Conservation (phyloP, 805 yeast species). For the Torulaspora gathmanii region DNA sequence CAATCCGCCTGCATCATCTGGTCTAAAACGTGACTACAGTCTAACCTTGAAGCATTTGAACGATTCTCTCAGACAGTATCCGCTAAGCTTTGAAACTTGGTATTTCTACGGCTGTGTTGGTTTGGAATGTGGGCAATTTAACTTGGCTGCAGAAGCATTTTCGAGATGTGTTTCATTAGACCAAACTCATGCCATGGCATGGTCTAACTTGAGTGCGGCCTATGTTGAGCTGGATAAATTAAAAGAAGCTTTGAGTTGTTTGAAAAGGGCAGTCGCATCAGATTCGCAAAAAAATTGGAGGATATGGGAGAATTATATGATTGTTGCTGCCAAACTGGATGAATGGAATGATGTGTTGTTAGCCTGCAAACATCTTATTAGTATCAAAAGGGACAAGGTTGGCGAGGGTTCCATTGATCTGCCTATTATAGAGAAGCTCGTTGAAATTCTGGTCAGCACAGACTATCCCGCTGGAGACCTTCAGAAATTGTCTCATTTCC, state of each 20-base stretch:
- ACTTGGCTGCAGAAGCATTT: conserved; percentile 84
- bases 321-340: conserved; percentile 74
- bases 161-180: conserved; percentile 85
- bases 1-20: conserved; percentile 55
- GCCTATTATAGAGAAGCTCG: conserved; percentile 68
- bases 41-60: conserved; percentile 61
- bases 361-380: conserved; percentile 64
- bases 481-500: conserved; percentile 52
- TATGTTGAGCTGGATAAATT: conserved; percentile 58
- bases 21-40: conserved; percentile 46
- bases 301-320: conserved; percentile 81
- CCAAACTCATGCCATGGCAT: conserved; percentile 72
- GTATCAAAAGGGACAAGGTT: conserved; percentile 48
- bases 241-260: conserved; percentile 78
- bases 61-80: conserved; percentile 69
- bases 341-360: conserved; percentile 85
- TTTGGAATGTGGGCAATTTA: conserved; percentile 63
- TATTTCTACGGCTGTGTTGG: conserved; percentile 90
- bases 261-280: conserved; percentile 72
- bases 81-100: conserved; percentile 79
- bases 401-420: conserved; percentile 69
- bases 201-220: conserved; percentile 90
- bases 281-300: conserved; percentile 76
- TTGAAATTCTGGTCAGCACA: conserved; percentile 53
- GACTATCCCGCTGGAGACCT: conserved; percentile 42